phyloP scores from a whole-genome alignment of 495 filamentous ascomycete genomes.

The Trichodelitschia bisporula region DNA sequence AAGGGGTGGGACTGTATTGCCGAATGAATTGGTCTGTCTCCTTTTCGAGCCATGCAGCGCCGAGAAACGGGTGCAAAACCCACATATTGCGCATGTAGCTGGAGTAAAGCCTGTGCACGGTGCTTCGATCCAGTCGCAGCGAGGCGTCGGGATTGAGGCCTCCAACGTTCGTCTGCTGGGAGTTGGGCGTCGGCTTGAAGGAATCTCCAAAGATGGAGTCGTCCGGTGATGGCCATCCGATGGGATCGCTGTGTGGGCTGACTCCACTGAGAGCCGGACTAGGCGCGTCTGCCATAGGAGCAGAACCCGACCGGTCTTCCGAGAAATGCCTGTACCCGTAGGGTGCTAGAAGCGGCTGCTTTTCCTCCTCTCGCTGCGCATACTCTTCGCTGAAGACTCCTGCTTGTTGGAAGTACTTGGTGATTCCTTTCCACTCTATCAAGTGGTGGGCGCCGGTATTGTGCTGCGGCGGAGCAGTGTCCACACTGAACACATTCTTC shows the following conservation, averaged over 20 bases:
- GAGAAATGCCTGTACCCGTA: conserved; percentile 3
- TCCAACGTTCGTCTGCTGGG: conserved; percentile 8
- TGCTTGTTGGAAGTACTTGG: too few species aligned
- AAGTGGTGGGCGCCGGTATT: too few species aligned
- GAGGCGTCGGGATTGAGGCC: conserved; percentile 34
- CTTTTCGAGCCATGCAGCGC: conserved; percentile 21
- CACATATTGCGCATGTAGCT: conserved; percentile 65
- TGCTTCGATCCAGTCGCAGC: conserved; percentile 36
- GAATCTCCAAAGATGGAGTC: conserved; percentile 1
- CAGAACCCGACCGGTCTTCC: background rate
- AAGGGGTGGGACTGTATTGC: conserved; percentile 4
- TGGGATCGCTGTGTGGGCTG: conserved; percentile 3
- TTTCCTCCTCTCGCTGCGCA: too few species aligned
- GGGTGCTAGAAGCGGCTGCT: too few species aligned
- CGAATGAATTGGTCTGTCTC: conserved; percentile 26
- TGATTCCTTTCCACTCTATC: too few species aligned
- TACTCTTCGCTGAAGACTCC: too few species aligned
- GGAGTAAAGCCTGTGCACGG: conserved; percentile 34
- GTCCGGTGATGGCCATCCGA: conserved; percentile 2
- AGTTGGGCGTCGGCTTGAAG: background rate
- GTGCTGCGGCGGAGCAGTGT: too few species aligned
- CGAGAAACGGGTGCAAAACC: conserved; percentile 72
- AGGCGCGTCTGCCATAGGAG: conserved; percentile 3
- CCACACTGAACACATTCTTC: too few species aligned
- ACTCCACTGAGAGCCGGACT: conserved; percentile 5